phyloP scores from a whole-genome alignment of 768 basidiomycete species.

The Lactifluus piperatus region DNA sequence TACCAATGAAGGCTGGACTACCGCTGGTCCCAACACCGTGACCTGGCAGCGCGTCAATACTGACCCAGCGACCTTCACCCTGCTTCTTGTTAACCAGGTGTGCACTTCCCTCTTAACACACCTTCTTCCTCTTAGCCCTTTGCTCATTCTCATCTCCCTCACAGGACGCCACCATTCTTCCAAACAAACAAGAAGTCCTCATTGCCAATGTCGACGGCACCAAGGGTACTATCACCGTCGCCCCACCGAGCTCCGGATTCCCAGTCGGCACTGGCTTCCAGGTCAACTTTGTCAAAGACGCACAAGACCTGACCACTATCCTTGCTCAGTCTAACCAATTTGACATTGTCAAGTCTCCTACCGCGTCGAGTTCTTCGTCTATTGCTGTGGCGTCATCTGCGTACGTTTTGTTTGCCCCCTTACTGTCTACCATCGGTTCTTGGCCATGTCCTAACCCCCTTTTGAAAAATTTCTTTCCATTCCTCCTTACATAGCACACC shows the following conservation, averaged over 20 bases:
- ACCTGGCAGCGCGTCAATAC: conserved; percentile 58
- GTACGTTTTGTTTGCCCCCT: background rate
- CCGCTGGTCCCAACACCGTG: conserved; percentile 40
- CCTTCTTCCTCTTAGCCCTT: background rate
- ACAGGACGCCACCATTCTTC: conserved; percentile 27
- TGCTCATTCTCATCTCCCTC: background rate
- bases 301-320: conserved; percentile 40
- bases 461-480: background rate
- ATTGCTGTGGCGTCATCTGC: background rate
- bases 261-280: conserved; percentile 52
- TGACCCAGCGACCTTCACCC: conserved; percentile 61
- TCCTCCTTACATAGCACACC: background rate
- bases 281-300: conserved; percentile 58
- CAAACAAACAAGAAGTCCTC: conserved; percentile 39
- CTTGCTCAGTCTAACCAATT: conserved; percentile 68
- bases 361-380: conserved; percentile 8
- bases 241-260: conserved; percentile 58
- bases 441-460: background rate
- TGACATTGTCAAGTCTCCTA: conserved; percentile 31
- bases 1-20: conserved; percentile 43
- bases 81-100: conserved; percentile 58
- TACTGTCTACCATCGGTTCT: background rate
- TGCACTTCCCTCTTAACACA: conserved; percentile 14
- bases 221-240: conserved; percentile 32
- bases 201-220: conserved; percentile 46